Conservation (phyloP, 176 grass and related monocot genomes). For the Carex cristatella region DNA sequence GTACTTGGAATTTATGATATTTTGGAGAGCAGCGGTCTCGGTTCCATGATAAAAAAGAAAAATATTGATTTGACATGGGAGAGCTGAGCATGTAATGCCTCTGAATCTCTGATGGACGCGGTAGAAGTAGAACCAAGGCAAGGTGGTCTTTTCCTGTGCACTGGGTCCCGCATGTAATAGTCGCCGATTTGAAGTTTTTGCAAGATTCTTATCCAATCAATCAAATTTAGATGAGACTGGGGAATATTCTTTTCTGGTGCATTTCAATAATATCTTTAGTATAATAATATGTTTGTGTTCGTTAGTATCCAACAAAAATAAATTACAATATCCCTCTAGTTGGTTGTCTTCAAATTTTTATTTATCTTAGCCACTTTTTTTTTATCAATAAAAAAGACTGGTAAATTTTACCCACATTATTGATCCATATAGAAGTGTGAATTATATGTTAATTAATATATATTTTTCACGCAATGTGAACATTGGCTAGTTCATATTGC, state of each 20-base stretch:
- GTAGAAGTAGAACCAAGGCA: not conserved
- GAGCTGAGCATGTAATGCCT: not conserved
- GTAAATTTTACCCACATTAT: not conserved
- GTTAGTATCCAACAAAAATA: not conserved
- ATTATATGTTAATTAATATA: too few species aligned
- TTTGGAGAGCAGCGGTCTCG: too few species aligned
- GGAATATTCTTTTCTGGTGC: constrained; percentile 16
- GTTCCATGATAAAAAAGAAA: too few species aligned
- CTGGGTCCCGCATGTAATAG: not conserved
- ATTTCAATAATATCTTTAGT: not conserved
- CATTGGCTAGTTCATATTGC: too few species aligned
- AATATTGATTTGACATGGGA: not conserved
- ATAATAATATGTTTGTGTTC: not conserved
- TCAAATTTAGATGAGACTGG: constrained; percentile 12
- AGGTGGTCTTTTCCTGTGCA: not conserved
- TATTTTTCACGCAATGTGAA: too few species aligned
- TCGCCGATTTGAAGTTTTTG: constrained; percentile 19
- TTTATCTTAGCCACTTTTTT: not conserved
- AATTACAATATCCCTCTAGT: not conserved
- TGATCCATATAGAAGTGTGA: too few species aligned
- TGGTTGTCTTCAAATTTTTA: not conserved
- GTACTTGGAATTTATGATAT: too few species aligned
- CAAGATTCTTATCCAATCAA: constrained; percentile 20
- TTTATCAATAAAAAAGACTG: too few species aligned
- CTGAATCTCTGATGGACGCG: too few species aligned